These are phyloP conservation scores for Neopestalotiopsis sp. DNA, from an alignment of 2,329 filamentous ascomycete genomes.

Conservation along the genomic window DNA sequence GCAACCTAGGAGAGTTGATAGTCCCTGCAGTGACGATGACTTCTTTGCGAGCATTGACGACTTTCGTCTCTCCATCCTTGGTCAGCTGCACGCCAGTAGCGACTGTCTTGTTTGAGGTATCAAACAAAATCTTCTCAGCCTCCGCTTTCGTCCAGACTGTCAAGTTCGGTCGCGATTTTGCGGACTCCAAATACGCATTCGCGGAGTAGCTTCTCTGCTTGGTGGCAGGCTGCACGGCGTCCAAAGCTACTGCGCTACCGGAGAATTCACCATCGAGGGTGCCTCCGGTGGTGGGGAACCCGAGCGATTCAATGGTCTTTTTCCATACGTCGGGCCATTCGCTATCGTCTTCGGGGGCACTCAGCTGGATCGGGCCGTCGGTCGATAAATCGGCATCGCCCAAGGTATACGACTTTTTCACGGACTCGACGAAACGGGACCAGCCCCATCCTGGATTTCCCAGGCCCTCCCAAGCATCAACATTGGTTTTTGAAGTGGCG, in stretches of 20 bases:
- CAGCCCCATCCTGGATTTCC: constrained; percentile 29
- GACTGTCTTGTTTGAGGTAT: neutral
- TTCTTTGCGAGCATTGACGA: constrained; percentile 39
- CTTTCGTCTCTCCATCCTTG: constrained; percentile 25
- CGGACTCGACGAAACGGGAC: constrained; percentile 23
- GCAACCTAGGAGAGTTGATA: constrained; percentile 48
- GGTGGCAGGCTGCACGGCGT: constrained; percentile 19
- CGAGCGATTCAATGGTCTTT: constrained; percentile 19
- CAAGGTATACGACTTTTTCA: constrained; percentile 10
- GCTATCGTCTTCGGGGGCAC: constrained; percentile 17
- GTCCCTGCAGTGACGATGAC: constrained; percentile 49
- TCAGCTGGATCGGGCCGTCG: constrained; percentile 17
- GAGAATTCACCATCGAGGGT: constrained; percentile 17
- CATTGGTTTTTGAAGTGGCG: constrained; percentile 17
- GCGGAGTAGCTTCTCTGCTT: constrained; percentile 23
- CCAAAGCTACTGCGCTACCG: constrained; percentile 19
- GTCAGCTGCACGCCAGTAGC: neutral
- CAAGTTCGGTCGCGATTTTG: constrained; percentile 18
- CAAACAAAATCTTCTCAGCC: constrained; percentile 22
- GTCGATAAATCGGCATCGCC: neutral
- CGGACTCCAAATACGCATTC: constrained; percentile 22
- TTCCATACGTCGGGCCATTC: constrained; percentile 22
- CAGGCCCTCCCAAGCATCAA: constrained; percentile 24
- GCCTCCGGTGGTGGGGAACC: constrained; percentile 18
- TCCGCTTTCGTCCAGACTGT: constrained; percentile 20